Conservation (phyloP, 2,329 filamentous ascomycete species). For the Fusarium sp. region DNA sequence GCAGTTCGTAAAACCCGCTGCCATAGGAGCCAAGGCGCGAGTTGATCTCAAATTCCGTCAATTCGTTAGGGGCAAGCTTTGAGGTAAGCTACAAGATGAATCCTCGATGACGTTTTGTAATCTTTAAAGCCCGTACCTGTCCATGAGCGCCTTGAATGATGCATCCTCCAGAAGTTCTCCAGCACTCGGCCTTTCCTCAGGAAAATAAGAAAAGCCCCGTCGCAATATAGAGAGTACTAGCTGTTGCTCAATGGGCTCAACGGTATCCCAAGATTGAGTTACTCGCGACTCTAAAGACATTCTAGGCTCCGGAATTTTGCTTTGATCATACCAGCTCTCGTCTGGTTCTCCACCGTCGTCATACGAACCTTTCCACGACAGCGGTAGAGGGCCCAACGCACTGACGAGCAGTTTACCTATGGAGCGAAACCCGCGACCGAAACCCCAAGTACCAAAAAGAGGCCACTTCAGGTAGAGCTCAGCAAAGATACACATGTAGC, state of each 20-base stretch:
- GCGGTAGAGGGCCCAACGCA: neutral
- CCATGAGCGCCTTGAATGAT: neutral
- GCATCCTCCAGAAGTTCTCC: neutral
- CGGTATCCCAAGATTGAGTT: fast-evolving
- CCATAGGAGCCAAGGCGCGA: fast-evolving
- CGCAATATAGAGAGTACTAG: neutral
- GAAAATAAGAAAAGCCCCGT: neutral
- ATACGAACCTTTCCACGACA: neutral
- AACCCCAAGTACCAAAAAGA: neutral
- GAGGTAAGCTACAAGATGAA: too few relatives aligned
- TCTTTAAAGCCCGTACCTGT: neutral
- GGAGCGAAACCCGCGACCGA: neutral
- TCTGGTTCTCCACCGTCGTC: neutral
- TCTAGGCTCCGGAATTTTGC: fast-evolving
- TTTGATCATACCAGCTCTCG: neutral
- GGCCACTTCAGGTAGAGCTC: neutral
- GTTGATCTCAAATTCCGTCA: too few relatives aligned
- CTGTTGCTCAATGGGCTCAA: neutral
- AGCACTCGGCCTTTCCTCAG: neutral
- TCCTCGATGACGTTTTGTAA: too few relatives aligned
- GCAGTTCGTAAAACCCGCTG: too few relatives aligned
- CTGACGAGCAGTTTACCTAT: neutral
- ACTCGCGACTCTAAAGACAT: neutral
- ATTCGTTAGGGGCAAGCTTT: too few relatives aligned
- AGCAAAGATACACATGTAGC: neutral